Base-by-base conservation (phyloP, 371 early-diverging fungal species). In the Blastocladiella emersonii region DNA sequence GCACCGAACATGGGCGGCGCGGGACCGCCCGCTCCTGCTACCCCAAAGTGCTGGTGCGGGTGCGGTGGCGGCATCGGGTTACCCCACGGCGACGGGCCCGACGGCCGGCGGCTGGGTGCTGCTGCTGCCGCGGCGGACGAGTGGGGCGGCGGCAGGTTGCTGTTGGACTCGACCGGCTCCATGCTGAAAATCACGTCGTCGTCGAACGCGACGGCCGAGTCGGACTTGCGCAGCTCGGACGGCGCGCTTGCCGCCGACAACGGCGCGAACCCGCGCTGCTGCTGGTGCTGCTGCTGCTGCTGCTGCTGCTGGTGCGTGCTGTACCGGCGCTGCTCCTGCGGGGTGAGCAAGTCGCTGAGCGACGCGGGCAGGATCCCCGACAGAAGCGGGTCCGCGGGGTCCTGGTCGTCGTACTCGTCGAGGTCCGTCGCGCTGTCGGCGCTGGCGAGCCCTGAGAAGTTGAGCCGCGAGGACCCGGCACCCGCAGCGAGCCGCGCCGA, bases 341-440 rank as follows among this genome's bases (percentile, higher is more conserved):
- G 77, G 17, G 80, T 82, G 69, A 82, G 71, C 27, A 82, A 64
- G 39, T 82, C 82, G 53, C 77, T 79, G n/a, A 82, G 65, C 13
- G 82, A 82, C 7, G 82, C 74, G 5, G 82, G 82, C 13, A 82
- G 61, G 66, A 78, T 71, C 17, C 74, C 76, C 63, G n/a, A n/a
- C n/a, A n/a, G n/a, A n/a, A n/a, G n/a, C n/a, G 77, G 74, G 13
- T 72, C 70, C 10, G 64, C 61, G 36, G 60, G 62, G 30, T 53
- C 53, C 41, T 66, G 65, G 21, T 70, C 63, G 1, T 74, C 76
- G 19, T 72, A 67, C 0, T 67, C 64, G 55, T 64, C 64, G 49
- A 65, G 70, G 53, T 74, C 68, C 17, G 56, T 60, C 34, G 45
- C 56, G 30, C 66, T 64, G 15, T 62, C 64, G 53, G 34, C 63